A percentile compares a stretch with the other conserved stretches of the same genome.
phyloP scores from a whole-genome alignment of 345 rosid genomes.

The Brassica juncea region DNA sequence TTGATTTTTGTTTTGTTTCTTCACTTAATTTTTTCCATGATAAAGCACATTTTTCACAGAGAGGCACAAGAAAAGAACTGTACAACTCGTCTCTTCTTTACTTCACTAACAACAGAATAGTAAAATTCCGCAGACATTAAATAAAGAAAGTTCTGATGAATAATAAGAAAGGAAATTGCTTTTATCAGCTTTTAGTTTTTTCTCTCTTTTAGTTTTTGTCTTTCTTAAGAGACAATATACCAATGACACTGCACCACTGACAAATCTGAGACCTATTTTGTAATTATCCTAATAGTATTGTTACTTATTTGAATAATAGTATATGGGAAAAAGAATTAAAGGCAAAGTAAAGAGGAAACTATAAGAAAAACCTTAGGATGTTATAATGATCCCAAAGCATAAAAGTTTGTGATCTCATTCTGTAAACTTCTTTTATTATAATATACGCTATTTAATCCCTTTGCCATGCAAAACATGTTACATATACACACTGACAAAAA shows the following conservation, averaged over 20 bases:
- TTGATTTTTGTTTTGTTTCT: slow-evolving; percentile 11
- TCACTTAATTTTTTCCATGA: slow-evolving; percentile 11
- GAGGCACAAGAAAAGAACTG: slow-evolving; percentile 10
- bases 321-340: background rate
- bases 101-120: slow-evolving; percentile 42
- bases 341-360: slow-evolving; percentile 19
- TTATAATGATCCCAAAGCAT: slow-evolving; percentile 44
- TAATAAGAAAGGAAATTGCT: slow-evolving; percentile 47
- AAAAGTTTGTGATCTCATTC: slow-evolving; percentile 40
- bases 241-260: slow-evolving; percentile 53
- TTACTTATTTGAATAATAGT: slow-evolving; percentile 30
- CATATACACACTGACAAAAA: background rate
- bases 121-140: slow-evolving; percentile 40
- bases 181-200: slow-evolving; percentile 60
- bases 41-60: slow-evolving; percentile 23
- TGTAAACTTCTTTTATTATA: slow-evolving; percentile 34
- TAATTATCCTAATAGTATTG: slow-evolving; percentile 19
- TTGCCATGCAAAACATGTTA: slow-evolving; percentile 21
- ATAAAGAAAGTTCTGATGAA: slow-evolving; percentile 38
- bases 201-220: background rate
- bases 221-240: slow-evolving; percentile 48
- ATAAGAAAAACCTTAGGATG: slow-evolving; percentile 44
- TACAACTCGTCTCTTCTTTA: slow-evolving; percentile 31
- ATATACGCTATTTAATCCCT: slow-evolving; percentile 15
- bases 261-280: slow-evolving; percentile 35